Base-by-base conservation (phyloP, 805 yeast species). In the Kluyveromyces siamensis region DNA sequence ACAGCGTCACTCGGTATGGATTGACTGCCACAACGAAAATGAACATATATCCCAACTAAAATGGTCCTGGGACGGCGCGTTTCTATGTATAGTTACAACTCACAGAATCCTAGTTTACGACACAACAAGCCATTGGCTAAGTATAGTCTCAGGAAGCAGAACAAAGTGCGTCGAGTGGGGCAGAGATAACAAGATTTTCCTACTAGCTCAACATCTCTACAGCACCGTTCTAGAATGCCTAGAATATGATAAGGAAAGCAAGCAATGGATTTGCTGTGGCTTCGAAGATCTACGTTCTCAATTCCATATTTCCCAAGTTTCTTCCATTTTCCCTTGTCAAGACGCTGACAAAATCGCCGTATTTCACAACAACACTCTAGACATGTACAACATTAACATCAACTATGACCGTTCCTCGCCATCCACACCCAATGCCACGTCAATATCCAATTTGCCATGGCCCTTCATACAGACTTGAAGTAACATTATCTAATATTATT, bases 201-300 rank as follows among this genome's bases (percentile, higher is more conserved):
- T 43, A 27, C 45, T 43, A 4, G 35, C 45, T 8, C 35, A 37
- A 19, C 45, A 43, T 18, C 36, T 43, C 8, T 43, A 43, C 39
- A 38, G 45, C 14, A 43, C 45, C 25, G 36, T 43, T 21, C 45
- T 43, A 8, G 36, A 43, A 38, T 37, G 27, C 27, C 18, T 43
- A 8, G 39, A 43, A 21, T 27, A 43, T 38, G 36, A 33, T n/a
- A 14, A 43, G 25, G 45, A 43, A 13, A 38, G 33, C 27, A 37
- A 43, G 27, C 45, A 43, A 21, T 43, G 45, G 45, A 43, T 43
- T 38, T 43, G 45, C 39, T 30, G 39, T 21, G 45, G 45, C 21
- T 43, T 43, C 39, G 45, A 43, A 21, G 45, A 43, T 21, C 35
- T 43, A 13, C 38, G 45, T 11, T 43, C 45, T 16, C 45, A 43